These are phyloP conservation scores for Hevea brasiliensis DNA, from an alignment of 345 rosid genomes.

Conservation along the genomic window DNA sequence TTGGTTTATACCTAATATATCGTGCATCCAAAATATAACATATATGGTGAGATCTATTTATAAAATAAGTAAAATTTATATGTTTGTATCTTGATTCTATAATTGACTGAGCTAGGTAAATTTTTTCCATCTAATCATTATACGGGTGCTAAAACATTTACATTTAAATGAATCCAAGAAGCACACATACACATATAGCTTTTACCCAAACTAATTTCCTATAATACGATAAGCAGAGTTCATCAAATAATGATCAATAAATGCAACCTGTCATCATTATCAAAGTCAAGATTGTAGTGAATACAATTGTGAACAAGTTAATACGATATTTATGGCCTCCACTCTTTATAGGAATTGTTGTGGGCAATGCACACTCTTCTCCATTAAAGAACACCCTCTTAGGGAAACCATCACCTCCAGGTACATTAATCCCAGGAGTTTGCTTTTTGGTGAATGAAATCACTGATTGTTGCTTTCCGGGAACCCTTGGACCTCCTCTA, in stretches of 20 bases:
- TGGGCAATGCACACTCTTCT: slow-evolving; percentile 89
- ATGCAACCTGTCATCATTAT: slow-evolving; percentile 37
- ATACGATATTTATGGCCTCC: slow-evolving; percentile 32
- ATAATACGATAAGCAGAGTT: not conserved
- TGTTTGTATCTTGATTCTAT: no score
- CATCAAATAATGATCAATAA: not conserved
- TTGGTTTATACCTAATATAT: no score
- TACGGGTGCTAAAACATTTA: no score
- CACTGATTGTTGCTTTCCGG: slow-evolving; percentile 93
- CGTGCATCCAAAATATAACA: no score
- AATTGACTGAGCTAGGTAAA: no score
- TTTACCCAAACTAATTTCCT: not conserved
- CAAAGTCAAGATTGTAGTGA: slow-evolving; percentile 34
- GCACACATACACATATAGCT: no score
- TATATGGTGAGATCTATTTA: no score
- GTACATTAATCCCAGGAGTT: slow-evolving; percentile 46
- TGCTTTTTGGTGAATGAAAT: slow-evolving; percentile 67
- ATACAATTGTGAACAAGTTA: slow-evolving; percentile 27
- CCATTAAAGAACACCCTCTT: slow-evolving; percentile 73
- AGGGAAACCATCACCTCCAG: slow-evolving; percentile 75
- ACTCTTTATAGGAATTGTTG: slow-evolving; percentile 46
- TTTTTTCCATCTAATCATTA: no score
- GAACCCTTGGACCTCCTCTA: slow-evolving; percentile 49
- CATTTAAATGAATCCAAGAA: no score
- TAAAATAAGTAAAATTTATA: no score